Percentiles rank a stretch among this genome's conserved stretches.
phyloP scores from a whole-genome alignment of 1,284 basidiomycete genomes.

The Tremellales sp. region DNA sequence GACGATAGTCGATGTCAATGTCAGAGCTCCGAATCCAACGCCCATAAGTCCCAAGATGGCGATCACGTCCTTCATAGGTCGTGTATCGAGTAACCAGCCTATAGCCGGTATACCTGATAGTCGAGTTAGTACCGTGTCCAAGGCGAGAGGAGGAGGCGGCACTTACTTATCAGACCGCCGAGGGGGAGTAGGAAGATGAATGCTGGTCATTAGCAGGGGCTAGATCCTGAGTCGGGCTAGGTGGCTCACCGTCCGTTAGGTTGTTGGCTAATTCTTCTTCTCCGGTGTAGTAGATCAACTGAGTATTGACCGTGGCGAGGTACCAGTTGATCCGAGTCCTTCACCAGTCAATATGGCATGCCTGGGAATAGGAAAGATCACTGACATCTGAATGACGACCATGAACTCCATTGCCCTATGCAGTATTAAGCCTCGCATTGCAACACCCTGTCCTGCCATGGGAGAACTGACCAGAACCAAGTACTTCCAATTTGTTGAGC shows the following conservation, averaged over 20 bases:
- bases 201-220: slow-evolving; percentile 10
- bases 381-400: slow-evolving; percentile 28
- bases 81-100: slow-evolving; percentile 41
- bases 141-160: background rate
- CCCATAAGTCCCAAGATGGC: slow-evolving; percentile 39
- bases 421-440: background rate
- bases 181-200: slow-evolving; percentile 49
- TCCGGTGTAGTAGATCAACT: slow-evolving; percentile 42
- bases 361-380: background rate
- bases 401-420: slow-evolving; percentile 21
- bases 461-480: slow-evolving; percentile 39
- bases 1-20: slow-evolving; percentile 24
- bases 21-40: slow-evolving; percentile 35
- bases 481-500: slow-evolving; percentile 36
- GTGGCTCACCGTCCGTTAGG: slow-evolving; percentile 30
- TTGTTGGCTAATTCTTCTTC: slow-evolving; percentile 29
- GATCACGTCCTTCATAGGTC: slow-evolving; percentile 34
- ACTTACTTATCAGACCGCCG: slow-evolving; percentile 41
- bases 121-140: background rate
- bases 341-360: slow-evolving; percentile 21
- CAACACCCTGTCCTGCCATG: background rate
- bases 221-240: background rate
- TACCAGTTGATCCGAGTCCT: slow-evolving; percentile 50
- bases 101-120: slow-evolving; percentile 37
- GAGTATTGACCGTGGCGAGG: slow-evolving; percentile 43